Evolutionary conservation across 345 rosid genomes (phyloP), one percentile per base, ranked within the genome.

Genomic region (Orychophragmus violaceus): DNA sequence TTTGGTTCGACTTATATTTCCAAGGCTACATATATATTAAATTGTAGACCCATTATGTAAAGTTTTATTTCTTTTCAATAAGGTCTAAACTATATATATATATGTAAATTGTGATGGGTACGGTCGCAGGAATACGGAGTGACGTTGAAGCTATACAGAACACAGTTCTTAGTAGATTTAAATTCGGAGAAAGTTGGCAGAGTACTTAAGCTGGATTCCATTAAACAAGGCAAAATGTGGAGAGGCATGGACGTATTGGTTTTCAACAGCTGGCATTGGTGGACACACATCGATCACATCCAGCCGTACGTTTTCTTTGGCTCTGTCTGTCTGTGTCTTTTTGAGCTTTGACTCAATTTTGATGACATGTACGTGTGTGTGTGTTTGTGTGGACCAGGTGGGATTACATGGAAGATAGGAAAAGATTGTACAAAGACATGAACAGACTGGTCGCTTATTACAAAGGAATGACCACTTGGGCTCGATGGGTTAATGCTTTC

Each of bases 181-280:
- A 85, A 76, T 10, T 36, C 59, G 4, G 82, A 70, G 19, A 69
- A 51, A 29, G 76, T 29, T 24, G 94, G 96, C 21, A 62, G 75
- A 51, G 81, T 90, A 1, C 71, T 90, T 73, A 88, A 90, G 80
- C 82, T 90, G 0, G 90, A 85, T 57, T 86, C 97, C 1, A 93
- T 93, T 22, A 72, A 56, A 45, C 65, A 68, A 22, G 98, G 98
- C 4, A 54, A 70, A 4, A 69, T 84, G 27, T 93, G 98, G 98
- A 76, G 35, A 75, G 96, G 94, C 53, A 85, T 88, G 96, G 98
- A 93, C 80, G 74, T 90, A 75, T 59, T 93, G 76, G 71, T 93
- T 54, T 90, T 93, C 62, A 93, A 85, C 84, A 69, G 89, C 0
- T 86, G 98, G 97, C 96, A 90, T 49, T 93, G 98, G 98, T 93